phyloP scores from a whole-genome alignment of 2,329 filamentous ascomycete species.

The Aspergillus aculeatus region DNA sequence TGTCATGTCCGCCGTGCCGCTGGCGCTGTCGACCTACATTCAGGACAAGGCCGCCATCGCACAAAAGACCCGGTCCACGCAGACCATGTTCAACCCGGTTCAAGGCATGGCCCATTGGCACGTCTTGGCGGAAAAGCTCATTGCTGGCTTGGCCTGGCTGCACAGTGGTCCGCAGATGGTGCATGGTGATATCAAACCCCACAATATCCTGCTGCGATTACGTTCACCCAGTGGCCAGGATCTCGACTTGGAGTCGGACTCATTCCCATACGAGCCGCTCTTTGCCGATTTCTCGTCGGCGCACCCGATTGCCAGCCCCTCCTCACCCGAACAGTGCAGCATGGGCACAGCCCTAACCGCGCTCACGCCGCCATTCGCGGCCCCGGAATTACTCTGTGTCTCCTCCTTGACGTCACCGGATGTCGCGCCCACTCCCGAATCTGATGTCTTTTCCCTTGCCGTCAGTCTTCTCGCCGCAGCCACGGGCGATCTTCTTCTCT shows the following conservation, averaged over 20 bases:
- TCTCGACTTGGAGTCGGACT: constrained; percentile 7
- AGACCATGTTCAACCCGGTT: constrained; percentile 48
- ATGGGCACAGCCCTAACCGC: constrained; percentile 35
- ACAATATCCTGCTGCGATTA: constrained; percentile 43
- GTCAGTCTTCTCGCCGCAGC: constrained; percentile 47
- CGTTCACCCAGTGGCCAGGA: constrained; percentile 13
- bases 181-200: constrained; percentile 51
- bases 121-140: constrained; percentile 40
- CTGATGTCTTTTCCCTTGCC: constrained; percentile 49
- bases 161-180: constrained; percentile 42
- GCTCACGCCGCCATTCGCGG: constrained; percentile 46
- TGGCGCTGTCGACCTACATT: constrained; percentile 44
- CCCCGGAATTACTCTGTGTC: constrained; percentile 44
- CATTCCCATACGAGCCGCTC: constrained; percentile 42
- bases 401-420: constrained; percentile 36
- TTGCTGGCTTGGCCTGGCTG: constrained; percentile 45
- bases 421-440: constrained; percentile 36
- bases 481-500: constrained; percentile 47
- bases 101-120: constrained; percentile 43
- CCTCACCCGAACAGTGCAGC: constrained; percentile 15
- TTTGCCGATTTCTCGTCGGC: constrained; percentile 49
- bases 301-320: constrained; percentile 18
- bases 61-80: constrained; percentile 36
- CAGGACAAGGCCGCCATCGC: constrained; percentile 32
- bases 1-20: constrained; percentile 46